Evolutionary conservation across 2,329 filamentous ascomycete genomes (phyloP).

Genomic region (Fusarium sp.): DNA sequence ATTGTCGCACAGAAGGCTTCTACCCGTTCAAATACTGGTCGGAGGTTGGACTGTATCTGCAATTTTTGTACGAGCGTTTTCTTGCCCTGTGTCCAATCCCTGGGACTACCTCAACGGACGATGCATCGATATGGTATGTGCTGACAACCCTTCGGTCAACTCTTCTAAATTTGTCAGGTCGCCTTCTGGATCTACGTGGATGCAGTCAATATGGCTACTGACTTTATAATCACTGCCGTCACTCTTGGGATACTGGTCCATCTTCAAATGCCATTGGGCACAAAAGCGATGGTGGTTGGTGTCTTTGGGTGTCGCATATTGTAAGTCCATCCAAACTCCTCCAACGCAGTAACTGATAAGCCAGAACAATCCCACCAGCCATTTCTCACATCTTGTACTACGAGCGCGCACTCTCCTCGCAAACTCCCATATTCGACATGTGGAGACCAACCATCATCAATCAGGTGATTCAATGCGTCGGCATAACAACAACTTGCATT

Average conservation of each 20-base stretch:
- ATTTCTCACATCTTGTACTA: constrained; percentile 17
- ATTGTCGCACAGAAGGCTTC: neutral
- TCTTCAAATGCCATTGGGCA: constrained; percentile 11
- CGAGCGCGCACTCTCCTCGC: neutral
- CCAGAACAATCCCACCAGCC: constrained; percentile 4
- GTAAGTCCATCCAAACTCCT: neutral
- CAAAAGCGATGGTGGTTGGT: constrained; percentile 6
- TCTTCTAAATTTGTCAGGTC: neutral
- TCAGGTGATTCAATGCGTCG: constrained; percentile 12
- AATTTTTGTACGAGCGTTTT: neutral
- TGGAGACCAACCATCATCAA: constrained; percentile 15
- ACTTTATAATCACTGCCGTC: neutral
- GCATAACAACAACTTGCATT: constrained; percentile 14
- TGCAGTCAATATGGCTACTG: neutral
- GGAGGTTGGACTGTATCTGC: constrained; percentile 10
- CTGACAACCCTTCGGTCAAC: accelerated
- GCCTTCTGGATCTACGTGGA: constrained; percentile 16
- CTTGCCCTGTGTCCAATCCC: neutral
- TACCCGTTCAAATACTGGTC: neutral
- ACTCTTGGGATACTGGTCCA: neutral
- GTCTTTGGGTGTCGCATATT: constrained; percentile 16
- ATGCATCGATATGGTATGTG: constrained; percentile 7
- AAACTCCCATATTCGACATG: constrained; percentile 6
- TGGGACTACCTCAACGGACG: constrained; percentile 13
- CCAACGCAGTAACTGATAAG: neutral